These are phyloP conservation scores for Ramularia collo-cygni DNA, from an alignment of 2,329 filamentous ascomycete species.

Conservation along the genomic window DNA sequence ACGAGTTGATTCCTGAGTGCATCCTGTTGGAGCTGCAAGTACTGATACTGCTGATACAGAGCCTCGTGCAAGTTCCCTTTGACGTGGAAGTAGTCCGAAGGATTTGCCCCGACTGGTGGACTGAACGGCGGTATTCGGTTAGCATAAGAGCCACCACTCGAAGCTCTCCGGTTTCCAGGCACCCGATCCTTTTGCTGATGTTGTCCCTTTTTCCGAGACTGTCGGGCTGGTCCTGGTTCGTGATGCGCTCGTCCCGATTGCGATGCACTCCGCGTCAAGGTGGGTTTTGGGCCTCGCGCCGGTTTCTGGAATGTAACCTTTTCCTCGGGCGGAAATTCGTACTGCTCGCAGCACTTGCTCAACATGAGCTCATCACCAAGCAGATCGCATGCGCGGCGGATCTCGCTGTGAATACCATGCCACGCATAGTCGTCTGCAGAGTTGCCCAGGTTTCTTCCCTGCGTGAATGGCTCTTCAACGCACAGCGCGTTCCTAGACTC, in stretches of 20 bases:
- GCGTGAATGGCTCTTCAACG: constrained; percentile 96
- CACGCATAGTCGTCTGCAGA: constrained; percentile 95
- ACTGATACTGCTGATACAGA: constrained; percentile 42
- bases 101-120: constrained; percentile 34
- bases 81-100: constrained; percentile 37
- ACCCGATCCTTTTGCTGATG: constrained; percentile 36
- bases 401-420: constrained; percentile 79
- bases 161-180: constrained; percentile 46
- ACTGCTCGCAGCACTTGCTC: constrained; percentile 78
- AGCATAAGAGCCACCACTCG: constrained; percentile 47
- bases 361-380: constrained; percentile 69
- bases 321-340: constrained; percentile 79
- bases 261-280: constrained; percentile 44
- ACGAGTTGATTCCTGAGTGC: constrained; percentile 36
- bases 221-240: constrained; percentile 34
- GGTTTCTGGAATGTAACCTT: constrained; percentile 46
- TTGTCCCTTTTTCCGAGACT: constrained; percentile 36
- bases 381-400: constrained; percentile 79
- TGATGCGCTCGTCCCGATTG: constrained; percentile 42
- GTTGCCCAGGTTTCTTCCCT: constrained; percentile 80
- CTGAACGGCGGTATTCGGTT: constrained; percentile 34
- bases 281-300: constrained; percentile 49
- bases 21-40: constrained; percentile 31
- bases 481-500: constrained; percentile 67
- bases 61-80: constrained; percentile 43